These are phyloP conservation scores for Leptosphaerulina australis DNA, from an alignment of 2,329 filamentous ascomycete genomes.

Conservation along the genomic window DNA sequence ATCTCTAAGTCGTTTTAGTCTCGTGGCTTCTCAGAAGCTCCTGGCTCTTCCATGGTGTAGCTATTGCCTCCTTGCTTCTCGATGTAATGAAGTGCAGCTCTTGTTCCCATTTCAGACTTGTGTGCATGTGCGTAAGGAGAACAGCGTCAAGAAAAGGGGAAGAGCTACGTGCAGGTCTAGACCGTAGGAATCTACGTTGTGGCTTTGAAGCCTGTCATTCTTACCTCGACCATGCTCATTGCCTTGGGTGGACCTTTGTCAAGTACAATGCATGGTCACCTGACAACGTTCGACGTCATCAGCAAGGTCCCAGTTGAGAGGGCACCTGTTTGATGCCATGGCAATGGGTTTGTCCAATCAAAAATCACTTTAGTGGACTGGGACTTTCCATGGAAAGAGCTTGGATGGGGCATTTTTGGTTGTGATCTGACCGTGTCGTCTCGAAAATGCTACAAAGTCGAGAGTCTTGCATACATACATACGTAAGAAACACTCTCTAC, in stretches of 20 bases:
- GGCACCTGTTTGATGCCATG: not conserved
- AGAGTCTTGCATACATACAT: too few relatives aligned
- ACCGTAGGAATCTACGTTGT: not conserved
- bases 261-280: slow-evolving; percentile 1
- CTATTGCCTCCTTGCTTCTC: too few relatives aligned
- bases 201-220: too few relatives aligned
- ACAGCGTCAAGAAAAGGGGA: not conserved
- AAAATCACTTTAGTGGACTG: not conserved
- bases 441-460: too few relatives aligned
- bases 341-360: not conserved
- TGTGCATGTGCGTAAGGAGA: not conserved
- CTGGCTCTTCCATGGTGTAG: not conserved
- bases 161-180: not conserved
- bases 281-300: not conserved
- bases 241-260: not conserved
- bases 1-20: not conserved
- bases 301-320: not conserved
- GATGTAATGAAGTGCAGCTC: not conserved
- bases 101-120: not conserved
- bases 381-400: not conserved
- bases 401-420: not conserved
- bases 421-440: too few relatives aligned
- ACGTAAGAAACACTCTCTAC: too few relatives aligned
- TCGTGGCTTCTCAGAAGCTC: not conserved
- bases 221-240: too few relatives aligned